These are phyloP conservation scores for Trichosporon inkin DNA, from an alignment of 1,284 basidiomycete species.

Conservation along the genomic window DNA sequence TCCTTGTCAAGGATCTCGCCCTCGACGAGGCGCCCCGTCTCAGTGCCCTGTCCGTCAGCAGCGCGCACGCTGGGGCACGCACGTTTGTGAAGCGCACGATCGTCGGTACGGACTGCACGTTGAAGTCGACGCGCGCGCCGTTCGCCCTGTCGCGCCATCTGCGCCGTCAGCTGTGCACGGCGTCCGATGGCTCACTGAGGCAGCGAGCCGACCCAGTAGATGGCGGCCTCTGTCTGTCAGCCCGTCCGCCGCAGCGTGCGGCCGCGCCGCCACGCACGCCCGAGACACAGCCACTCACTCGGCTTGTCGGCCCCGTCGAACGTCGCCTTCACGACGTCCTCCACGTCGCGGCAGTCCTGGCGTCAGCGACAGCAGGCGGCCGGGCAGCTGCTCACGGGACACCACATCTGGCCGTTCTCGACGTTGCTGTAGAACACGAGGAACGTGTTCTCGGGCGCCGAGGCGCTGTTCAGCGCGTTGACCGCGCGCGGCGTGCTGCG, in stretches of 20 bases:
- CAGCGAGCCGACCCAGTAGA: conserved; percentile 69
- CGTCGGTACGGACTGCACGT: conserved; percentile 64
- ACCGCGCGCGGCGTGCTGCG: conserved; percentile 43
- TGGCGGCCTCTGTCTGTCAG: conserved; percentile 53
- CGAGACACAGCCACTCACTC: conserved; percentile 30
- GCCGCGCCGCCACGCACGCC: background rate
- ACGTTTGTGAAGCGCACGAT: conserved; percentile 66
- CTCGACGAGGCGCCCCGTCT: conserved; percentile 61
- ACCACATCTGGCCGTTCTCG: conserved; percentile 51
- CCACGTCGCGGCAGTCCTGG: conserved; percentile 70
- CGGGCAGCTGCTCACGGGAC: conserved; percentile 43
- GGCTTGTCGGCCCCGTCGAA: conserved; percentile 59
- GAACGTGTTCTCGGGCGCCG: conserved; percentile 39
- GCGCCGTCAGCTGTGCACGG: conserved; percentile 7
- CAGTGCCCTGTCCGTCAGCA: conserved; percentile 53
- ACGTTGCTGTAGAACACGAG: conserved; percentile 51
- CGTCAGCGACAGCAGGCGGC: background rate
- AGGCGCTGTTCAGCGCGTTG: conserved; percentile 40
- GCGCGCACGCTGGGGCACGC: conserved; percentile 39
- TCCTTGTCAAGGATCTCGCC: conserved; percentile 52
- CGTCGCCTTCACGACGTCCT: conserved; percentile 57
- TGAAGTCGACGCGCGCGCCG: conserved; percentile 63
- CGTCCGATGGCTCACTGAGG: conserved; percentile 59
- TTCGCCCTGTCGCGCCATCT: conserved; percentile 68
- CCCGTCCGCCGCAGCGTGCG: no score